Conservation (phyloP, 768 basidiomycete species). For the Gymnopilus junonius region DNA sequence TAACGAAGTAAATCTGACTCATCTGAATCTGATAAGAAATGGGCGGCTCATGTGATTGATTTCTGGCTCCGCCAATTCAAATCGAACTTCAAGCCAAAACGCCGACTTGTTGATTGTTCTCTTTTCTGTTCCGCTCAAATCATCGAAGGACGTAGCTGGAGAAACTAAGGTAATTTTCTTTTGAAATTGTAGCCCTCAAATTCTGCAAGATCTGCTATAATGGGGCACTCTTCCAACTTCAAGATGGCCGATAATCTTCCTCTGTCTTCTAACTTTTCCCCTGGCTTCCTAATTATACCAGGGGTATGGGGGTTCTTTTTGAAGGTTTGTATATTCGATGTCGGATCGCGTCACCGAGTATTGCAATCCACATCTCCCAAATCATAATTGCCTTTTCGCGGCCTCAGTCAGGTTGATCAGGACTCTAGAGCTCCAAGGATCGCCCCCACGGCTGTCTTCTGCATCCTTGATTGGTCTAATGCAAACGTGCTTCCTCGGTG, state of each 20-base stretch:
- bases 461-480: neutral
- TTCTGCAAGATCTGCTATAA: no score
- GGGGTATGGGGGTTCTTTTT: neutral
- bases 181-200: no score
- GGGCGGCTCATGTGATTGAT: neutral
- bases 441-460: neutral
- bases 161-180: no score
- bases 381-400: neutral
- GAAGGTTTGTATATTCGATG: neutral
- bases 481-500: neutral
- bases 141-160: neutral
- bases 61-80: neutral
- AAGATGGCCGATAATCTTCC: no score
- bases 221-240: no score
- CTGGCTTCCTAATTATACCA: neutral
- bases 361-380: neutral
- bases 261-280: neutral
- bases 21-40: slow-evolving; percentile 1
- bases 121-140: neutral
- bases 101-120: neutral
- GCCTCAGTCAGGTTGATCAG: neutral
- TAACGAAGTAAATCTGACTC: neutral
- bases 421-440: neutral
- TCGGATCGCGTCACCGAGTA: neutral
- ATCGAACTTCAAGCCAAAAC: neutral